These are phyloP conservation scores for Neonothopanus nambi DNA, from an alignment of 1,284 basidiomycete genomes.

Conservation along the genomic window DNA sequence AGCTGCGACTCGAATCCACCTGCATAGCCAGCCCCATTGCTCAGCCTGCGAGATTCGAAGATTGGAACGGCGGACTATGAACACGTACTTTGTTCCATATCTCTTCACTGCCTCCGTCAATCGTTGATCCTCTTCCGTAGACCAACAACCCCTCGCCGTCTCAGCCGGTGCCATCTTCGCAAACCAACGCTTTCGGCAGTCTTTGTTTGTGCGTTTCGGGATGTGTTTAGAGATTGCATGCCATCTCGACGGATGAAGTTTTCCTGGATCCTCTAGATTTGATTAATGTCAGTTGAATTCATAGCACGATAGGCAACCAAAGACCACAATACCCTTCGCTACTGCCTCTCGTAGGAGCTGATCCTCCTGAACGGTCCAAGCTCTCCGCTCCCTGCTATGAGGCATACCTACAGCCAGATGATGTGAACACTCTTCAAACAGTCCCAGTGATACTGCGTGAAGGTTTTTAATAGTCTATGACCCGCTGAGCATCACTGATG, in stretches of 20 bases:
- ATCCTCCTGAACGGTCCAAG: slow-evolving; percentile 57
- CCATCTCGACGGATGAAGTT: slow-evolving; percentile 56
- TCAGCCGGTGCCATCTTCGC: slow-evolving; percentile 46
- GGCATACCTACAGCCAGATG: too few relatives aligned
- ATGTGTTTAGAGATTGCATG: slow-evolving; percentile 59
- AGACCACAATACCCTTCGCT: slow-evolving; percentile 39
- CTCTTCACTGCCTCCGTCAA: slow-evolving; percentile 50
- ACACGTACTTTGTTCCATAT: slow-evolving; percentile 45
- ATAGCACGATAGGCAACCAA: neutral
- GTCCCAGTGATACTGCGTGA: too few relatives aligned
- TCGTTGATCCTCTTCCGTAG: slow-evolving; percentile 54
- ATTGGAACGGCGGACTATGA: neutral
- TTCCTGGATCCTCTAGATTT: slow-evolving; percentile 48
- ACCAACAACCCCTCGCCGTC: slow-evolving; percentile 53
- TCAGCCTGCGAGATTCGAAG: neutral
- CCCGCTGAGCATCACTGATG: too few relatives aligned
- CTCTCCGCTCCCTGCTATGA: slow-evolving; percentile 37
- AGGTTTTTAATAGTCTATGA: too few relatives aligned
- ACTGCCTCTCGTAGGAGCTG: slow-evolving; percentile 52
- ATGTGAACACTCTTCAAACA: too few relatives aligned
- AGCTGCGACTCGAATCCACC: slow-evolving; percentile 57
- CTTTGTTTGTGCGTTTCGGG: slow-evolving; percentile 57
- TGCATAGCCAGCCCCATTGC: slow-evolving; percentile 23
- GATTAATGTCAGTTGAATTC: too few relatives aligned
- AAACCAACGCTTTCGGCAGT: slow-evolving; percentile 60